Evolutionary conservation across 2,329 filamentous ascomycete species (phyloP), one percentile per base, ranked within the genome.

Genomic region (Geosmithia flava): DNA sequence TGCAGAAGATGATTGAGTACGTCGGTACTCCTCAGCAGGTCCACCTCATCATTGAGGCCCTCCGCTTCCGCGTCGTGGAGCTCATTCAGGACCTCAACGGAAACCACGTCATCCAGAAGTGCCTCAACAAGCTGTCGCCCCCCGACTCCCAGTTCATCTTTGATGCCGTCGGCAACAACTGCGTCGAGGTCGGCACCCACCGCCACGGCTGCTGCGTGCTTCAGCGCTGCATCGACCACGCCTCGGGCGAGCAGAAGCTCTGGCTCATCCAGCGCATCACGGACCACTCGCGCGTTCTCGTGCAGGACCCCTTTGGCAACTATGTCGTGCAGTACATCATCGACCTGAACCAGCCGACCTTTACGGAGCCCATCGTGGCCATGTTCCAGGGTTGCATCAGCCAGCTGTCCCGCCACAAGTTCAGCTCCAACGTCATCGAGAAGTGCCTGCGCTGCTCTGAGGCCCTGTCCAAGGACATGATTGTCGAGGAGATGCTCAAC

Each of bases 1-100:
- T 98, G 50, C 93, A 98, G 71, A 98, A 97, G 76, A 98, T 98
- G 93, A 98, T 98, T 55, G 93, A 98, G 68, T 94, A 87, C 63
- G 87, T 98, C 59, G 86, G 83, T 47, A 94, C 87, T 23, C 76
- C 81, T 3, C 81, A 85, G 59, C 93, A 98, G 68, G 85, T 91
- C 46, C 75, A 85, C 56, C 84, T 87, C 55, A 93, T 98, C 63
- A 95, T 95, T 54, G 75, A 85, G 48, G 87, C 93, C 15, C 76
- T 98, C 46, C 78, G 83, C 53, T 76, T 81, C 62, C 81, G 87
- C 51, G 93, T 98, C 45, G 93, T 98, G 19, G 85, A 93, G 57
- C 77, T 98, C 48, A 96, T 98, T 52, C 89, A 98, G 64, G 93
- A 98, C 58, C 75, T 98, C 47, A 98, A 98, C 61, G 93, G 93